Base-by-base conservation (phyloP, 169 alveolate species). In the Plasmodium sp. region DNA sequence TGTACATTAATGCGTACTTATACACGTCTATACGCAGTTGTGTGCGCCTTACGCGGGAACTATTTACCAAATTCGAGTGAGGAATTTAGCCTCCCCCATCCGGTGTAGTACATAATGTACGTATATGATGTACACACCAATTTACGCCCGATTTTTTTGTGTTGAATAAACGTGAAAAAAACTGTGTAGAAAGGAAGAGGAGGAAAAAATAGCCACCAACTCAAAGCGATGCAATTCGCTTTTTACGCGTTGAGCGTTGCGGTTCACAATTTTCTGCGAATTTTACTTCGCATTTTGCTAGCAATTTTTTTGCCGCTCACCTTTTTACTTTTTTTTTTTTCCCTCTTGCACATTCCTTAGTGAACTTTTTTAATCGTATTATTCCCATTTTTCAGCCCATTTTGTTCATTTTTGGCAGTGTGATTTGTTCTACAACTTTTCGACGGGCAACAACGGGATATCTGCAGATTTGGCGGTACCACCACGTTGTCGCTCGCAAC, bases 381-480 rank as follows among this genome's bases (percentile, higher is more conserved):
- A 48, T 81, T 16, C 71, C 6, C 75, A n/a, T 83, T 83, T 36
- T 83, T 67, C 48, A 83, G 43, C 16, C 51, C 16, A 62, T 71
- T 58, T n/a, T 83, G 73, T 67, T 58, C 41, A 36, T 51, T 62
- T 83, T 62, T 83, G 18, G 45, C 31, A 36, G 51, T 48, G 67
- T 27, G 48, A 31, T 22, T 31, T 56, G 62, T 81, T 81, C 90
- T 72, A 39, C 82, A 67, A 39, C 36, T 16, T 39, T 84, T 84
- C 75, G 9, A 54, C 67, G 36, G 67, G 31, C 14, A 84, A 62
- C 62, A 67, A 67, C 54, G 83, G 81, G 48, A 34, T 84, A 54
- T 71, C 72, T 84, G 51, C 56, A 22, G 36, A 84, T 73, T 84
- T 74, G 36, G 39, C 93, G 93, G 43, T 34, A 84, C 84, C 80